Evolutionary conservation across 345 rosid genomes (phyloP).

Genomic region (Hypericum androsaemum): DNA sequence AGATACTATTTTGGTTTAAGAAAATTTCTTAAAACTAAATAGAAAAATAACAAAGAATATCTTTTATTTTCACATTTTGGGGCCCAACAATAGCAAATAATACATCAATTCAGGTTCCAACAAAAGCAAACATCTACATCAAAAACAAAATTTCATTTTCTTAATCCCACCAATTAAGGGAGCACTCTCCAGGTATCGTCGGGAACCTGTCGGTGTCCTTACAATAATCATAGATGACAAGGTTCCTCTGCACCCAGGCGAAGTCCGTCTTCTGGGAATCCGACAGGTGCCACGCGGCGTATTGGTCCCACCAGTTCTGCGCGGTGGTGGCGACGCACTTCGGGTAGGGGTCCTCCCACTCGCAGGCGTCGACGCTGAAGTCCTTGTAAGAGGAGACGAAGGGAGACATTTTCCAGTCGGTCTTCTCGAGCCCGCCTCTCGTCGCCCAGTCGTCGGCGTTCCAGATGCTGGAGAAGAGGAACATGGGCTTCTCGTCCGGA

Average conservation of each 20-base stretch:
- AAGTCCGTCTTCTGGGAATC: conserved; percentile 67
- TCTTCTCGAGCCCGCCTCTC: conserved; percentile 88
- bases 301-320: conserved; percentile 89
- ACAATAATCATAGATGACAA: conserved; percentile 86
- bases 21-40: too few relatives aligned
- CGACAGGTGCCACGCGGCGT: conserved; percentile 76
- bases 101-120: too few relatives aligned
- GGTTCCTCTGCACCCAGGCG: conserved; percentile 88
- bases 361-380: conserved; percentile 76
- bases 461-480: conserved; percentile 93
- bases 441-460: conserved; percentile 99
- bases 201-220: conserved; percentile 51
- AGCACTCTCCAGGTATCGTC: conserved; percentile 63
- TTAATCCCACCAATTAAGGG: conserved; percentile 71
- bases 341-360: conserved; percentile 91
- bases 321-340: conserved; percentile 81
- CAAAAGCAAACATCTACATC: too few relatives aligned
- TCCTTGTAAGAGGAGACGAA: conserved; percentile 86
- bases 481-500: conserved; percentile 94
- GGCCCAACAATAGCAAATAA: too few relatives aligned
- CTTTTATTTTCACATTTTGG: too few relatives aligned
- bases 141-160: too few relatives aligned
- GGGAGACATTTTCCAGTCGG: conserved; percentile 80
- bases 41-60: too few relatives aligned
- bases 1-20: too few relatives aligned